A percentile compares a stretch with the other conserved stretches of the same genome.
Evolutionary conservation across 371 early-diverging fungal species (phyloP).

Genomic region (Dinochytrium kinnereticum): DNA sequence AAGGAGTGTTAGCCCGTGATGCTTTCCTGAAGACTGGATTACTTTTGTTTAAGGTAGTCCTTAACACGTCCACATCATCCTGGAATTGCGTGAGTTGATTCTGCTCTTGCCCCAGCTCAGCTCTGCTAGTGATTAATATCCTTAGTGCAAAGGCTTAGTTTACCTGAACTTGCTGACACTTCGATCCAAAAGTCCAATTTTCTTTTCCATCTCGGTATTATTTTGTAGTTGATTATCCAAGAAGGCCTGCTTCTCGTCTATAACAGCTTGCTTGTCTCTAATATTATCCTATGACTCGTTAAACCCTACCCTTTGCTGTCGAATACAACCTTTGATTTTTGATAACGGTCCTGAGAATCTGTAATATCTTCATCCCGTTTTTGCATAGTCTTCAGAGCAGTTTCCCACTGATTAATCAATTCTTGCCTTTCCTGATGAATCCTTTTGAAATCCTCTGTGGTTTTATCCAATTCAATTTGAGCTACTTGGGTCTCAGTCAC

Average conservation of each 20-base stretch:
- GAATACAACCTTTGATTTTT: slow-evolving; percentile 47
- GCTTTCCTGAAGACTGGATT: slow-evolving; percentile 5
- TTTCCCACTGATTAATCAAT: slow-evolving; percentile 60
- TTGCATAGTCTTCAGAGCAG: slow-evolving; percentile 50
- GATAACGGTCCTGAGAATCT: slow-evolving; percentile 43
- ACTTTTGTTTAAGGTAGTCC: slow-evolving; percentile 55
- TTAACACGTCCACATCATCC: slow-evolving; percentile 58
- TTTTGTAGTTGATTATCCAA: slow-evolving; percentile 47
- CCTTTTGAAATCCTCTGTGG: slow-evolving; percentile 55
- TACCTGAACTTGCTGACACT: slow-evolving; percentile 52
- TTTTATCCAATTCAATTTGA: slow-evolving; percentile 61
- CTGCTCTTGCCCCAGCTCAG: slow-evolving; percentile 46
- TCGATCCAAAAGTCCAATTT: slow-evolving; percentile 51
- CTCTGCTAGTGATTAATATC: slow-evolving; percentile 27
- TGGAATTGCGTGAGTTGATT: slow-evolving; percentile 48
- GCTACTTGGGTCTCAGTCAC: slow-evolving; percentile 63
- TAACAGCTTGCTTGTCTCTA: slow-evolving; percentile 37
- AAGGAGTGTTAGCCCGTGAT: neutral
- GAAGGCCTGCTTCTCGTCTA: slow-evolving; percentile 55
- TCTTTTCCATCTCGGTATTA: slow-evolving; percentile 56
- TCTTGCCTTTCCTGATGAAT: slow-evolving; percentile 59
- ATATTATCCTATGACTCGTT: slow-evolving; percentile 40
- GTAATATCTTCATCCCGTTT: slow-evolving; percentile 55
- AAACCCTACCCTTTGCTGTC: neutral
- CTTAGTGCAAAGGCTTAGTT: neutral